These are phyloP conservation scores for Naganishia vaughanmartiniae DNA, from an alignment of 768 basidiomycete genomes.

Conservation along the genomic window DNA sequence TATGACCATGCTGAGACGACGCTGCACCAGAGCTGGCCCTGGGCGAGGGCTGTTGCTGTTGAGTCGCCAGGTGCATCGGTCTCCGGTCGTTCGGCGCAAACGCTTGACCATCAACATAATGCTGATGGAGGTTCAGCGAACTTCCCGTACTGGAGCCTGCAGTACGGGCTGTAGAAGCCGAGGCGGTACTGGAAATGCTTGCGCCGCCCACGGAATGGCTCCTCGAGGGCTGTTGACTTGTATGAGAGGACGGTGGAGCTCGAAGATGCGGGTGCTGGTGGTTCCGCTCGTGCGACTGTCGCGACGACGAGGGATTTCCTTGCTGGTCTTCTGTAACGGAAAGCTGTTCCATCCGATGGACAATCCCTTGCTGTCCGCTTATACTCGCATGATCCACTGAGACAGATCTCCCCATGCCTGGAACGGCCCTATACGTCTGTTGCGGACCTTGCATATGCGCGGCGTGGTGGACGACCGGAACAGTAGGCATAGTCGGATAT, in stretches of 20 bases:
- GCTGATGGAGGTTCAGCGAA: slow-evolving; percentile 15
- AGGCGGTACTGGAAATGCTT: slow-evolving; percentile 14
- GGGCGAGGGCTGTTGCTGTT: background rate
- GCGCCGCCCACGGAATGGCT: background rate
- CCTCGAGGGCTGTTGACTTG: background rate
- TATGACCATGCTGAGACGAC: background rate
- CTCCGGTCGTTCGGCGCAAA: background rate
- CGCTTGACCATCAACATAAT: slow-evolving; percentile 1
- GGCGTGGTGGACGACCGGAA: background rate
- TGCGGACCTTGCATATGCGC: slow-evolving; percentile 8
- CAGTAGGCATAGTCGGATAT: slow-evolving; percentile 1
- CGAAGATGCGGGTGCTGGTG: background rate
- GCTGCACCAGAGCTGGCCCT: background rate
- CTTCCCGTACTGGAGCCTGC: slow-evolving; percentile 7
- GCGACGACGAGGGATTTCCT: background rate
- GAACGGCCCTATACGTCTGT: slow-evolving; percentile 2
- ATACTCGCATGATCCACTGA: too few relatives aligned
- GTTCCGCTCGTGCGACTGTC: background rate
- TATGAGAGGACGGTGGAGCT: background rate
- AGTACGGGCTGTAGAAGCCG: slow-evolving; percentile 10
- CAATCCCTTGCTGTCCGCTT: background rate
- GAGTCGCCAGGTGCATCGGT: background rate
- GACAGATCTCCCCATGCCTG: slow-evolving; percentile 14
- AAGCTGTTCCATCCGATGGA: slow-evolving; percentile 1
- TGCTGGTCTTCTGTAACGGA: background rate